Conservation (phyloP, 2,329 filamentous ascomycete species). For the Cladophialophora yegresii region DNA sequence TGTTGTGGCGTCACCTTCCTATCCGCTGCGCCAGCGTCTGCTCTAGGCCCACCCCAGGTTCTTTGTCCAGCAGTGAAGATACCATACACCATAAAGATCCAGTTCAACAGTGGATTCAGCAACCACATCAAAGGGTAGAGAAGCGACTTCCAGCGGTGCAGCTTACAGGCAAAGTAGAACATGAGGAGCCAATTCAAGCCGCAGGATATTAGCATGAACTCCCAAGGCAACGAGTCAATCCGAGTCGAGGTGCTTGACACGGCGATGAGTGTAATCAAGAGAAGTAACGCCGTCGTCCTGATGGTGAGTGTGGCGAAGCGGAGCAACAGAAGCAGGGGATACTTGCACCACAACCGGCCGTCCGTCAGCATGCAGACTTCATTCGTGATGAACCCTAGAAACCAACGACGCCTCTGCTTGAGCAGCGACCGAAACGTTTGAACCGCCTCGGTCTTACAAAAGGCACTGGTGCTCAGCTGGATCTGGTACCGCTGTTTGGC, state of each 20-base stretch:
- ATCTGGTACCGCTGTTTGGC: slow-evolving; percentile 93
- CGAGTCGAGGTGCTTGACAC: slow-evolving; percentile 80
- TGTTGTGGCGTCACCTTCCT: slow-evolving; percentile 73
- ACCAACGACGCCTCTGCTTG: slow-evolving; percentile 95
- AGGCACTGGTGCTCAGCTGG: slow-evolving; percentile 94
- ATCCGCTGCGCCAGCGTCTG: slow-evolving; percentile 82
- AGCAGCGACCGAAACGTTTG: slow-evolving; percentile 81
- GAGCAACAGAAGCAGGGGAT: slow-evolving; percentile 81
- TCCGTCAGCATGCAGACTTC: slow-evolving; percentile 98
- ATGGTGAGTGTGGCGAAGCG: slow-evolving; percentile 97
- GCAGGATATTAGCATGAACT: slow-evolving; percentile 89
- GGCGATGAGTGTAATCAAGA: slow-evolving; percentile 90
- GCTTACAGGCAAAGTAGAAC: slow-evolving; percentile 88
- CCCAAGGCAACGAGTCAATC: slow-evolving; percentile 77
- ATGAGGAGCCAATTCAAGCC: slow-evolving; percentile 94
- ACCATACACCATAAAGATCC: slow-evolving; percentile 96
- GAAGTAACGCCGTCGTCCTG: slow-evolving; percentile 86
- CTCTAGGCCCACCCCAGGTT: slow-evolving; percentile 92
- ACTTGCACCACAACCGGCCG: slow-evolving; percentile 84
- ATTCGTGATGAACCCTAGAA: slow-evolving; percentile 95
- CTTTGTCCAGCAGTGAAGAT: slow-evolving; percentile 92
- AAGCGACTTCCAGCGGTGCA: slow-evolving; percentile 89
- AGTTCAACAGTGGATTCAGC: slow-evolving; percentile 95
- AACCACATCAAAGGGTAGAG: slow-evolving; percentile 95
- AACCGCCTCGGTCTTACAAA: slow-evolving; percentile 97